These are phyloP conservation scores for Rhizophora mangle DNA, from an alignment of 345 rosid species.

Conservation along the genomic window DNA sequence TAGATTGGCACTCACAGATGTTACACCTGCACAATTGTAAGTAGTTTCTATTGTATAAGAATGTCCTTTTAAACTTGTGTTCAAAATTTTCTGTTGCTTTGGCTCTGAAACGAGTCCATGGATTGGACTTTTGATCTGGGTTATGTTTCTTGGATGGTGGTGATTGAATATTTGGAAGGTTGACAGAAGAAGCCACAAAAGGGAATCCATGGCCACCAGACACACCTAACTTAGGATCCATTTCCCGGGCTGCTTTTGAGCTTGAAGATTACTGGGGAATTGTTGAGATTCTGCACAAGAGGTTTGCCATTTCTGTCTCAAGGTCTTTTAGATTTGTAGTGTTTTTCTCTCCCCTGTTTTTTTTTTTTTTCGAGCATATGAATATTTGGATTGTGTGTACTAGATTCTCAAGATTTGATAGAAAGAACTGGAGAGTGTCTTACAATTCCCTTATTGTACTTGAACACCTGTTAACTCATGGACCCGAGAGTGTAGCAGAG, in stretches of 20 bases:
- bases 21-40: slow-evolving; percentile 69
- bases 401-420: slow-evolving; percentile 70
- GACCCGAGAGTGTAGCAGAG: slow-evolving; percentile 80
- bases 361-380: not conserved
- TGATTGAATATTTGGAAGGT: slow-evolving; percentile 33
- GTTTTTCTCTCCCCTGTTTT: not conserved
- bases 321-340: not conserved
- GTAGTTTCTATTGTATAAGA: not conserved
- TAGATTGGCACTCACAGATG: slow-evolving; percentile 83
- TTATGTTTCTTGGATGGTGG: slow-evolving; percentile 1
- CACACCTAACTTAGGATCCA: slow-evolving; percentile 53
- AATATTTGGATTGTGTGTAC: not conserved
- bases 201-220: slow-evolving; percentile 67
- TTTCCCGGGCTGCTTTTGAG: slow-evolving; percentile 92
- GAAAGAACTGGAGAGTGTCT: slow-evolving; percentile 71
- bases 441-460: slow-evolving; percentile 70
- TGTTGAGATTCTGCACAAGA: slow-evolving; percentile 71
- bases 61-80: not conserved
- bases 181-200: slow-evolving; percentile 80
- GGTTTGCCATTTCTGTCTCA: slow-evolving; percentile 35
- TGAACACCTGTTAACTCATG: slow-evolving; percentile 84
- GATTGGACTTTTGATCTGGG: slow-evolving; percentile 28
- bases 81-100: not conserved
- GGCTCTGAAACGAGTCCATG: not conserved
- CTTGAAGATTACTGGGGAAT: slow-evolving; percentile 79